Base-by-base conservation (phyloP, 2,329 filamentous ascomycete genomes). In the Rhexocercosporidium sp. region DNA sequence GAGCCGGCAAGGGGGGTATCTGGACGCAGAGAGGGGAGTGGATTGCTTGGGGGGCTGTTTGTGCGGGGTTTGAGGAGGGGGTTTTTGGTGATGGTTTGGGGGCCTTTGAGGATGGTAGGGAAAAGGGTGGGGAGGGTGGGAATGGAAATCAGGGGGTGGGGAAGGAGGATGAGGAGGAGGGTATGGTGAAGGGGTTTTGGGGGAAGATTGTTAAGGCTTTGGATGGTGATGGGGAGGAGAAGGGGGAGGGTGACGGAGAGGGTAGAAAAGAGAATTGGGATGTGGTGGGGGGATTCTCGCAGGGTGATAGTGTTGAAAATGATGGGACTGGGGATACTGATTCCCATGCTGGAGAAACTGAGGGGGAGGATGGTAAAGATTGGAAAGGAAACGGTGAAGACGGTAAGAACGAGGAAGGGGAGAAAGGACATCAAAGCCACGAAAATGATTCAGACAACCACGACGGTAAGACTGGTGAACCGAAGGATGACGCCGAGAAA, bases 1-100 rank as follows among this genome's bases (percentile, higher is more conserved):
- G 83, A 16, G 84, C 84, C 11, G 84, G 84, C 0, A 79, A 78
- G n/a, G 84, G 84, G 3, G 85, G 85, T 8, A 75, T 85, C 3
- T 87, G 85, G 85, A 85, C 84, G 0, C 81, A 80, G 14, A 51
- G 31, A n/a, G 68, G 68, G 22, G 56, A 44, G 46, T 87, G 84
- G 84, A 67, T 84, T 25, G 78, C 79, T 0, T 84, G 83, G 76
- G 79, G 78, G 7, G 82, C 85, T 27, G 78, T 85, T 5, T 85
- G 83, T 34, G 75, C 77, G 14, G 79, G 81, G 2, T 76, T 81
- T 25, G 81, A 82, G 37, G 77, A 79, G 8, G 79, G 79, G 39
- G 74, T 85, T 0, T 86, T 87, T 69, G 74, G 77, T 8, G 84
- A 86, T 70, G 80, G 78, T 0, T 77, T 79, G 29, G 84, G 83